Conservation (phyloP, 768 basidiomycete genomes). For the Dentipellis sp. region DNA sequence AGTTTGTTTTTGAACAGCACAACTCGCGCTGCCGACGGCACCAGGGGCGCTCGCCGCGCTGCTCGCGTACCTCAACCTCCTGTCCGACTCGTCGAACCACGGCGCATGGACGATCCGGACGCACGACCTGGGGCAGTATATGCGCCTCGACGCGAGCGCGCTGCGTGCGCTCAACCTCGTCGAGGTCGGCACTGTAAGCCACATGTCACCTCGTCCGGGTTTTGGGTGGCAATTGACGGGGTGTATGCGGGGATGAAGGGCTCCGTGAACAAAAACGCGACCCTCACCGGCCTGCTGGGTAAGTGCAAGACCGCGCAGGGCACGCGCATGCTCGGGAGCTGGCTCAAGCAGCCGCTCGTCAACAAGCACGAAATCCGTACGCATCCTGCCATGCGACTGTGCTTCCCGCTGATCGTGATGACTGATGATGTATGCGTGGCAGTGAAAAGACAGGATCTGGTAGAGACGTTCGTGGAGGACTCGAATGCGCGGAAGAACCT, state of each 20-base stretch:
- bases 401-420: neutral
- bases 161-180: slow-evolving; percentile 82
- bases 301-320: slow-evolving; percentile 97
- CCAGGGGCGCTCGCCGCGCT: slow-evolving; percentile 78
- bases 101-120: slow-evolving; percentile 73
- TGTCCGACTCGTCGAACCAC: slow-evolving; percentile 69
- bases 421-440: neutral
- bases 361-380: slow-evolving; percentile 88
- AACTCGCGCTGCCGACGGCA: slow-evolving; percentile 67
- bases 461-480: slow-evolving; percentile 81
- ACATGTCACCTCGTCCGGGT: neutral
- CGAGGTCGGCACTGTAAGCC: slow-evolving; percentile 41
- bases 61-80: slow-evolving; percentile 71
- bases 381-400: slow-evolving; percentile 16
- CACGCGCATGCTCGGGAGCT: slow-evolving; percentile 73
- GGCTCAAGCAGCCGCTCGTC: slow-evolving; percentile 94
- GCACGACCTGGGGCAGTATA: slow-evolving; percentile 89
- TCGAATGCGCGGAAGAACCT: slow-evolving; percentile 58
- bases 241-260: slow-evolving; percentile 26
- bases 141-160: slow-evolving; percentile 94
- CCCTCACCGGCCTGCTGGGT: slow-evolving; percentile 82
- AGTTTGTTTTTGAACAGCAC: slow-evolving; percentile 37
- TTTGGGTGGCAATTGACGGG: neutral
- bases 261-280: slow-evolving; percentile 69
- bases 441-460: slow-evolving; percentile 84